Conservation (phyloP, 495 filamentous ascomycete genomes). For the Talaromyces liani region DNA sequence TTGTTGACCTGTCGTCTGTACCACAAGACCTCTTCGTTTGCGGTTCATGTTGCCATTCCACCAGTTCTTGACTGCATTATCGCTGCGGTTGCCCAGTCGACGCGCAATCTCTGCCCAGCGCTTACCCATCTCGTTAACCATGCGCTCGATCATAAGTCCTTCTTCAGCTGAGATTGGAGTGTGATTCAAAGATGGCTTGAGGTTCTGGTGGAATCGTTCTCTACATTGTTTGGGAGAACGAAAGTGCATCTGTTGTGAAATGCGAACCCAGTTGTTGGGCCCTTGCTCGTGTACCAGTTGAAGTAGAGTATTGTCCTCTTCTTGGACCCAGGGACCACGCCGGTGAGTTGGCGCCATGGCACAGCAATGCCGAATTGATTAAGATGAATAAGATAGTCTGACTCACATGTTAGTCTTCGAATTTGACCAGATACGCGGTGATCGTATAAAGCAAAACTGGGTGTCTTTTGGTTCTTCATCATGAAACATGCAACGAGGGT, state of each 20-base stretch:
- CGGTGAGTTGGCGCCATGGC: conserved; percentile 51
- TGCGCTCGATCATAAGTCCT: conserved; percentile 69
- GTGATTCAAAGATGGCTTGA: conserved; percentile 86
- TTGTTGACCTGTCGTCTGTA: conserved; percentile 20
- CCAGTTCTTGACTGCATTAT: conserved; percentile 99
- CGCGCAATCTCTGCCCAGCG: conserved; percentile 94
- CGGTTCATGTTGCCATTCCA: conserved; percentile 96
- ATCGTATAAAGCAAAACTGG: not conserved
- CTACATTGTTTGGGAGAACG: conserved; percentile 93
- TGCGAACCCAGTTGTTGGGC: conserved; percentile 86
- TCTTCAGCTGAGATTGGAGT: conserved; percentile 90
- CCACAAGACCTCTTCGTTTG: conserved; percentile 40
- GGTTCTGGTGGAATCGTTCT: conserved; percentile 90
- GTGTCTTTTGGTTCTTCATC: not conserved
- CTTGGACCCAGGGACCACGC: conserved; percentile 82
- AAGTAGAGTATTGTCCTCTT: conserved; percentile 68
- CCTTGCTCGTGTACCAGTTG: conserved; percentile 69
- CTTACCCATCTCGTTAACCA: conserved; percentile 79
- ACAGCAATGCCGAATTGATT: not conserved
- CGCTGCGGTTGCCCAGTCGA: conserved; percentile 76
- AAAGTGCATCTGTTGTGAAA: conserved; percentile 66
- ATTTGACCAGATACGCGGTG: not conserved
- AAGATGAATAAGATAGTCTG: not conserved
- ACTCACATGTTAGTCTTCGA: not conserved
- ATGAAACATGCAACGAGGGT: not conserved